Percentiles rank a stretch among this genome's conserved stretches.
phyloP scores from a whole-genome alignment of 768 basidiomycete genomes.

The Leccinum ochraceum region DNA sequence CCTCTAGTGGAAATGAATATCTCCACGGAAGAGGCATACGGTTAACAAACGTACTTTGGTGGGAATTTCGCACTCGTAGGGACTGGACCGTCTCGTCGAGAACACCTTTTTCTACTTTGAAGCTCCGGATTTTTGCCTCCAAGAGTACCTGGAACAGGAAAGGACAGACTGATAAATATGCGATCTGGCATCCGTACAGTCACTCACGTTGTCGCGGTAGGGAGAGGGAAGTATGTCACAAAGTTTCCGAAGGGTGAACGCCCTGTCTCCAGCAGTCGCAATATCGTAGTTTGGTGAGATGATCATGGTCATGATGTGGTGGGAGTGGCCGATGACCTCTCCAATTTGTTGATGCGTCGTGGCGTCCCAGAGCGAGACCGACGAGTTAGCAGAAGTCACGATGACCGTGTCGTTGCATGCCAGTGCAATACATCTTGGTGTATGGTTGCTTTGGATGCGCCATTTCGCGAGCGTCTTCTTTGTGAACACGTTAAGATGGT shows the following conservation, averaged over 20 bases:
- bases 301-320: not conserved
- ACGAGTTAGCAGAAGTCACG: not conserved
- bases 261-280: not conserved
- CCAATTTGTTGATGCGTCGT: not conserved
- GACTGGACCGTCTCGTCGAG: not conserved
- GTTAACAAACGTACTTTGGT: not conserved
- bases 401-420: not conserved
- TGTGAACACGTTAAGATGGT: not conserved
- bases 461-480: not conserved
- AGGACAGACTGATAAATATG: not conserved
- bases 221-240: not conserved
- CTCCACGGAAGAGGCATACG: not conserved
- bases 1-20: not conserved
- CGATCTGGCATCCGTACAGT: not conserved
- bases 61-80: not conserved
- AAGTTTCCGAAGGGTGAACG: not conserved
- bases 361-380: not conserved
- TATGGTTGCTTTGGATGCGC: not conserved
- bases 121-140: not conserved
- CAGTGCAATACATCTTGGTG: not conserved
- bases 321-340: not conserved
- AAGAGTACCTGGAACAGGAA: not conserved
- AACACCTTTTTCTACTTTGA: not conserved
- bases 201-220: not conserved
- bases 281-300: not conserved